A percentile compares a stretch with the other conserved stretches of the same genome.
Conservation (phyloP, 768 basidiomycete genomes). For the Kwoniella pini region DNA sequence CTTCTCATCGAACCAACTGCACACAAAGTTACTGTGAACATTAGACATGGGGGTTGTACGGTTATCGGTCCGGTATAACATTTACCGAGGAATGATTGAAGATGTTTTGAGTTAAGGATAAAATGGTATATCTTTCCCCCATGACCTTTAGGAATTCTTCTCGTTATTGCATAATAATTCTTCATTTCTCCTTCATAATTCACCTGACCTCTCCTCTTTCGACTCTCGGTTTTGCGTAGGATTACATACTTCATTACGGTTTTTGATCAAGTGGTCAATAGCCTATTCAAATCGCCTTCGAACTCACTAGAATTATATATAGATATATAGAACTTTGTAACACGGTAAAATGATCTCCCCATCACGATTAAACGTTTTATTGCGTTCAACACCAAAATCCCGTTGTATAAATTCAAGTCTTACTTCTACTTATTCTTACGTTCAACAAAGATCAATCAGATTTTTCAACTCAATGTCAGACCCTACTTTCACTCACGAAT, state of each 20-base stretch:
- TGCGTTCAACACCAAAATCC: background rate
- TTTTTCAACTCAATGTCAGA: constrained; percentile 20
- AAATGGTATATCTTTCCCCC: constrained; percentile 10
- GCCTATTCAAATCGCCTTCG: too few relatives aligned
- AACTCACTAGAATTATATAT: too few relatives aligned
- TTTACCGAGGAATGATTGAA: background rate
- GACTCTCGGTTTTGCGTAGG: background rate
- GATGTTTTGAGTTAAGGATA: too few relatives aligned
- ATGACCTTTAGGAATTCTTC: background rate
- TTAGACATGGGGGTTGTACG: background rate
- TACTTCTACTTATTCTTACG: background rate
- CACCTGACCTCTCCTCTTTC: background rate
- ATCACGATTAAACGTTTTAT: background rate
- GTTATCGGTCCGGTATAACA: constrained; percentile 7
- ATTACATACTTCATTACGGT: constrained; percentile 2
- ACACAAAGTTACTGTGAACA: too few relatives aligned
- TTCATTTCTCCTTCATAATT: background rate
- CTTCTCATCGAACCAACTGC: too few relatives aligned
- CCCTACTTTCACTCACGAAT: constrained; percentile 48
- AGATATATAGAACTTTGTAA: too few relatives aligned
- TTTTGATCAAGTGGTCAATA: background rate
- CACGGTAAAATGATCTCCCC: constrained; percentile 3
- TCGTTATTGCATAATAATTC: constrained; percentile 4
- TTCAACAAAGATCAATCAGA: constrained; percentile 6
- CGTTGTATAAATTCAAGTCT: constrained; percentile 4